Conservation (phyloP, 208 protist species). For the Leptomonas pyrrhocoris region DNA sequence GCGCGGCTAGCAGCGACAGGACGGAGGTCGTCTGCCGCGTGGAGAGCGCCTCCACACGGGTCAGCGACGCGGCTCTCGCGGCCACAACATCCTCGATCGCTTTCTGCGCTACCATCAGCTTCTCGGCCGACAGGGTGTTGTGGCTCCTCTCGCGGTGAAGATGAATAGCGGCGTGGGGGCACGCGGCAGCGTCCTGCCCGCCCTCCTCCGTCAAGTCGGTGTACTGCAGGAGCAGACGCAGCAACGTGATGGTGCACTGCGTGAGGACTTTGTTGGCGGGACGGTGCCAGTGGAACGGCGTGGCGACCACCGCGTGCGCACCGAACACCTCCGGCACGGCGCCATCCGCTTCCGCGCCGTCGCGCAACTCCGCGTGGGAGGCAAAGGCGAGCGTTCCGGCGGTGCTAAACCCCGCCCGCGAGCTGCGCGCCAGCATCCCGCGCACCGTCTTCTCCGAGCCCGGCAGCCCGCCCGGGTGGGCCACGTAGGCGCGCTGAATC, state of each 20-base stretch:
- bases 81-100: slow-evolving; percentile 23
- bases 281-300: slow-evolving; percentile 65
- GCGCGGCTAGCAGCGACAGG: slow-evolving; percentile 65
- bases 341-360: slow-evolving; percentile 50
- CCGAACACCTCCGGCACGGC: slow-evolving; percentile 66
- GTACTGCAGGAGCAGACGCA: slow-evolving; percentile 44
- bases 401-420: slow-evolving; percentile 61
- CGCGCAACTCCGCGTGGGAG: slow-evolving; percentile 68
- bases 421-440: slow-evolving; percentile 61
- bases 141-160: slow-evolving; percentile 40
- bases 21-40: slow-evolving; percentile 63
- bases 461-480: slow-evolving; percentile 5
- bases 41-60: slow-evolving; percentile 53
- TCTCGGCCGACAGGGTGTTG: slow-evolving; percentile 73
- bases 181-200: slow-evolving; percentile 3
- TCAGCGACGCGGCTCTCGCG: slow-evolving; percentile 19
- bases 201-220: slow-evolving; percentile 11
- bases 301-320: slow-evolving; percentile 34
- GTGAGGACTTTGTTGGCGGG: slow-evolving; percentile 50
- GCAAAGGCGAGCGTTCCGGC: slow-evolving; percentile 53
- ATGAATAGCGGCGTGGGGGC: slow-evolving; percentile 20
- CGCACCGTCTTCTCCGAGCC: slow-evolving; percentile 30
- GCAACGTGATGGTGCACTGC: slow-evolving; percentile 54
- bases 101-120: slow-evolving; percentile 46
- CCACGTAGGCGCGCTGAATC: slow-evolving; percentile 35